Conservation (phyloP, 768 basidiomycete genomes). For the Suillus occidentalis region DNA sequence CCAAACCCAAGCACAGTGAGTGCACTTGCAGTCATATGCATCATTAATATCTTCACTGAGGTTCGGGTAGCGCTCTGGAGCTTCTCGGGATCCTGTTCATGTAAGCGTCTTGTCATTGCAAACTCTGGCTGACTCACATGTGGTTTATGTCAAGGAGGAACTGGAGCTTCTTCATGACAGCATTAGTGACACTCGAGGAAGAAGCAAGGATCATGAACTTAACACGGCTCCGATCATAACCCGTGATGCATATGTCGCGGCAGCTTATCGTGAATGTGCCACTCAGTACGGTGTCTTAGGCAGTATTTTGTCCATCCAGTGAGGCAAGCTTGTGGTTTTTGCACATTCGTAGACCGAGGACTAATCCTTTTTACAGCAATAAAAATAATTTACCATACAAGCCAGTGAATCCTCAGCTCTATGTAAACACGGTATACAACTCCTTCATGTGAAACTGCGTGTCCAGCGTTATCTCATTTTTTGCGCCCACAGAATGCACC, state of each 20-base stretch:
- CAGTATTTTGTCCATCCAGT: conserved; percentile 46
- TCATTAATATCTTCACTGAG: not conserved
- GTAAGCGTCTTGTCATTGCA: conserved; percentile 15
- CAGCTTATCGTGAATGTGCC: conserved; percentile 32
- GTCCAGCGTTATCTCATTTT: conserved; percentile 3
- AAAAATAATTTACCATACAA: conserved; percentile 26
- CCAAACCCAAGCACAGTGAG: not conserved
- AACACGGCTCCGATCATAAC: conserved; percentile 53
- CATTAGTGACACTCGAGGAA: conserved; percentile 16
- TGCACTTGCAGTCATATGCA: not conserved
- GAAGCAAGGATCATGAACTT: conserved; percentile 33
- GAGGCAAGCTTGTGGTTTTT: conserved; percentile 9
- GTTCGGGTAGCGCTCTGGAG: not conserved
- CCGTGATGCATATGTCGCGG: conserved; percentile 44
- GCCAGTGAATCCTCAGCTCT: conserved; percentile 52
- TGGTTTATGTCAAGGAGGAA: conserved; percentile 25
- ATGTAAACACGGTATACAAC: conserved; percentile 61
- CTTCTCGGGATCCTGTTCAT: conserved; percentile 13
- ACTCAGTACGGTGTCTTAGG: conserved; percentile 69
- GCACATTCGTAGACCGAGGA: not conserved
- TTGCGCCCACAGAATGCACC: conserved; percentile 56
- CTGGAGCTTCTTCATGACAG: conserved; percentile 32
- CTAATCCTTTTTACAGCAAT: conserved; percentile 27
- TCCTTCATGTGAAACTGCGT: not conserved
- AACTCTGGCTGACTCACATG: not conserved